phyloP scores from a whole-genome alignment of 2,329 filamentous ascomycete species.

The Epichloe gansuensis region DNA sequence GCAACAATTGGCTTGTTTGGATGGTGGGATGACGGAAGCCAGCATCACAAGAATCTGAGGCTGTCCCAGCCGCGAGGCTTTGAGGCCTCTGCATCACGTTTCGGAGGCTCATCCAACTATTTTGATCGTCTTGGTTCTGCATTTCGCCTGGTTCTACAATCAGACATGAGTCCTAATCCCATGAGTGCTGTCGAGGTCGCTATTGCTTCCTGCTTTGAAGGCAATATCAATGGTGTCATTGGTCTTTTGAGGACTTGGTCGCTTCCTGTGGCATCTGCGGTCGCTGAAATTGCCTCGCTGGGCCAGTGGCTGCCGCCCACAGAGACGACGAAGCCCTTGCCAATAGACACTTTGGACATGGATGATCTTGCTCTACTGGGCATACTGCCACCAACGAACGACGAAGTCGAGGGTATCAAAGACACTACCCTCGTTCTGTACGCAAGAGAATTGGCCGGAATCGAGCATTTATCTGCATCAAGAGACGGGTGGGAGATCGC shows the following conservation, averaged over 20 bases:
- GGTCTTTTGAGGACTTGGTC: slow-evolving; percentile 70
- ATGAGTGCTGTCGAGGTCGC: slow-evolving; percentile 68
- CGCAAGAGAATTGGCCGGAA: slow-evolving; percentile 52
- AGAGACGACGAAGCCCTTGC: slow-evolving; percentile 30
- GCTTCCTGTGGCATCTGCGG: slow-evolving; percentile 61
- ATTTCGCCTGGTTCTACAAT: slow-evolving; percentile 55
- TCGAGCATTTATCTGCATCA: slow-evolving; percentile 33
- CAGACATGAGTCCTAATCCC: slow-evolving; percentile 67
- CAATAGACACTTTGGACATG: slow-evolving; percentile 59
- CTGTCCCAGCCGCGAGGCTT: slow-evolving; percentile 29
- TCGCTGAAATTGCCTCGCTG: slow-evolving; percentile 73
- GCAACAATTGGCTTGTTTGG: slow-evolving; percentile 70
- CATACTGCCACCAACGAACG: slow-evolving; percentile 45
- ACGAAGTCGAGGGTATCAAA: slow-evolving; percentile 55
- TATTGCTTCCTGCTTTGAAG: slow-evolving; percentile 71
- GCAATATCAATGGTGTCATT: slow-evolving; percentile 65
- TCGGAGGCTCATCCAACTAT: slow-evolving; percentile 53
- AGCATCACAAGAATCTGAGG: slow-evolving; percentile 28
- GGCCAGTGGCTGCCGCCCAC: slow-evolving; percentile 63
- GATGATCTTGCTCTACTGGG: slow-evolving; percentile 78
- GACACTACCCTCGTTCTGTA: slow-evolving; percentile 71
- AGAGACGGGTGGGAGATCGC: slow-evolving; percentile 83
- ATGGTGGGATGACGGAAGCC: slow-evolving; percentile 82
- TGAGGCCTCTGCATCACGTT: slow-evolving; percentile 24
- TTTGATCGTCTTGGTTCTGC: slow-evolving; percentile 59